Percentiles rank a stretch among this genome's conserved stretches.
phyloP scores from a whole-genome alignment of 139 green algal species.

The Parachlorella kessleri region DNA sequence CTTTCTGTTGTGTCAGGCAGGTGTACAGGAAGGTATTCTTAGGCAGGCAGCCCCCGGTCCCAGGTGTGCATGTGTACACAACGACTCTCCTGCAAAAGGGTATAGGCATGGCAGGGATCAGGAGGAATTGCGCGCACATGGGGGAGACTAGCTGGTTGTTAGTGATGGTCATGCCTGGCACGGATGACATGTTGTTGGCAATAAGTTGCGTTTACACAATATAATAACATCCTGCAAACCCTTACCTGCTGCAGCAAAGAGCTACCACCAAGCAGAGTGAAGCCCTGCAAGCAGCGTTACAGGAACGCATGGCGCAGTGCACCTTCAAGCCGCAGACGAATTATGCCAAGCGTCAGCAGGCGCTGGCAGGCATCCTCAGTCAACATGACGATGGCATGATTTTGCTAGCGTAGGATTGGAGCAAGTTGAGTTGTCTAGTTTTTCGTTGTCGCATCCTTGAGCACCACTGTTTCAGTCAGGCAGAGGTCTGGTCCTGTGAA shows the following conservation, averaged over 20 bases:
- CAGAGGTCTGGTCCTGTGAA: too few species aligned
- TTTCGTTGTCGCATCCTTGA: too few species aligned
- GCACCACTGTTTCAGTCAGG: too few species aligned
- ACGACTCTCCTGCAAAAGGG: too few species aligned
- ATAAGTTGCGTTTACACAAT: too few species aligned
- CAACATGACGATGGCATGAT: not conserved
- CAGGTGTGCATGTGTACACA: too few species aligned
- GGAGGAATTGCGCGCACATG: not conserved
- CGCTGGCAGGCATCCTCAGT: constrained; percentile 32
- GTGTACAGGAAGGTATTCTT: too few species aligned
- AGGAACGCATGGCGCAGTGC: constrained; percentile 25
- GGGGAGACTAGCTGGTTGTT: not conserved
- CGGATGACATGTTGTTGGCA: too few species aligned
- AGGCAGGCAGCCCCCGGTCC: too few species aligned
- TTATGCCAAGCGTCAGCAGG: constrained; percentile 26
- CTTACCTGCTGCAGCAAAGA: constrained; percentile 12
- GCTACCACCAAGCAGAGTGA: constrained; percentile 14
- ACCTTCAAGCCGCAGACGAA: constrained; percentile 53
- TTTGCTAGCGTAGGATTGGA: not conserved
- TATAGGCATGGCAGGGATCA: not conserved
- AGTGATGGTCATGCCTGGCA: too few species aligned
- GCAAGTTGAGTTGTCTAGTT: too few species aligned
- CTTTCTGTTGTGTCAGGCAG: not conserved
- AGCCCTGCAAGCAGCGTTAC: constrained; percentile 1
- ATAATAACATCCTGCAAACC: too few species aligned